Evolutionary conservation across 2,329 filamentous ascomycete genomes (phyloP), one percentile per base, ranked within the genome.

Genomic region (Parafenestella ontariensis): DNA sequence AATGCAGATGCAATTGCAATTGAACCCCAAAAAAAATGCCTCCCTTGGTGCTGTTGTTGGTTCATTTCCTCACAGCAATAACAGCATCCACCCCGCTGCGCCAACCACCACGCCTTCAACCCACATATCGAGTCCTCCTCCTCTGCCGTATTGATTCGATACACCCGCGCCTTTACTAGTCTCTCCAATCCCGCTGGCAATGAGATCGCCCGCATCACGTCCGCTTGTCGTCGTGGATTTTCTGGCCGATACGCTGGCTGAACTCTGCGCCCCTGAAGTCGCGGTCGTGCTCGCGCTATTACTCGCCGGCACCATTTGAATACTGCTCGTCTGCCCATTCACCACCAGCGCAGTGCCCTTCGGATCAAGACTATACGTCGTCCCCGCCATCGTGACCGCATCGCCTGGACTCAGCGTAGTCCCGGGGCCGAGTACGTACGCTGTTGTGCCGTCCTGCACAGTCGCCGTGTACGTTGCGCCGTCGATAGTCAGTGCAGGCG

Each of bases 271-370:
- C 3, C n/a, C n/a, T n/a, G n/a, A n/a, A n/a, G n/a, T n/a, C n/a
- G n/a, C n/a, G n/a, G 69, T 73, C 0, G 65, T 60, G 8, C 52
- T 68, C 9, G 69, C 69, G 46, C 60, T 70, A 21, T 66, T 72
- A 28, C 60, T 69, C 26, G 67, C 68, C 0, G 70, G 70, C 5
- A 51, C 41, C 2, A 46, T 65, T 0, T 65, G 56, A 7, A 75
- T 56, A 4, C 54, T 62, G 41, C 70, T 73, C 17, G 72, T 74
- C 24, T 64, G 62, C 0, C 71, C 72, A n/a, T 76, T 67, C 18
- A 75, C 54, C 3, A 76, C 44, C 2, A 75, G 43, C 15, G 65
- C 69, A 1, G 70, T 73, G 13, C 70, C 69, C 6, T 58, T 49
- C 0, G 51, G 21, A 31, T 66, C 66, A 3, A 74, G 59, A 8